Evolutionary conservation across 805 yeast species (phyloP), one percentile per base, ranked within the genome.

Genomic region (Cyberlindnera nakhonratchasimensis): DNA sequence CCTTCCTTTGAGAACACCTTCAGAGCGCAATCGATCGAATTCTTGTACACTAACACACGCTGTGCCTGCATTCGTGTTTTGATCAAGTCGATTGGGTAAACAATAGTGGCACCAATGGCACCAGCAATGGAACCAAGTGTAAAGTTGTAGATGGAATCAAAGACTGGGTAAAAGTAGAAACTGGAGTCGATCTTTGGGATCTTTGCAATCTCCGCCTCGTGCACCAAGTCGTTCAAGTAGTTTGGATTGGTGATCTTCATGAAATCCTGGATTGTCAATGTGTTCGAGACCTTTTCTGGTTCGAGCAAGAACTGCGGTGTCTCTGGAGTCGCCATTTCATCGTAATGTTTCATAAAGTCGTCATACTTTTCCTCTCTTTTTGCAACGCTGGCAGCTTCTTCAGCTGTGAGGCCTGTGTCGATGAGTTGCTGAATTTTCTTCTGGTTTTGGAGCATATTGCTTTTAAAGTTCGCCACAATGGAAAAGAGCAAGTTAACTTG

Each of bases 41-140:
- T 88, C 48, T 75, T 77, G 65, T 91, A 91, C 36, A 80, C 67
- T 1, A 82, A 67, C 37, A 77, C 78, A 51, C 88, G 78, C 69
- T 91, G 98, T 47, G 95, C 95, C 68, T 91, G 99, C 95, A 91
- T 88, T 64, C 98, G 79, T 5, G 99, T 91, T 68, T 91, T 91
- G 51, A 91, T 89, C 62, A 93, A 72, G 66, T 91, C 99, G 52
- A 93, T 93, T 24, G 99, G 99, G 63, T 91, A 91, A 33, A 91
- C 99, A 13, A 85, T 86, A 6, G 96, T 87, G n/a, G 99, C 97
- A 48, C 99, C 99, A 64, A 91, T 80, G 54, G 96, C 93, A 45
- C 99, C 99, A 24, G 99, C 98, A 38, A 90, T 74, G 4, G 97
- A 88, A 14, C 99, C 99, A 45, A 91, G 70, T 23, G 85, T 68